Evolutionary conservation across 352 stramenopile genomes (phyloP), one percentile per base, ranked within the genome.

Genomic region (Globisporangium carolinianum): DNA sequence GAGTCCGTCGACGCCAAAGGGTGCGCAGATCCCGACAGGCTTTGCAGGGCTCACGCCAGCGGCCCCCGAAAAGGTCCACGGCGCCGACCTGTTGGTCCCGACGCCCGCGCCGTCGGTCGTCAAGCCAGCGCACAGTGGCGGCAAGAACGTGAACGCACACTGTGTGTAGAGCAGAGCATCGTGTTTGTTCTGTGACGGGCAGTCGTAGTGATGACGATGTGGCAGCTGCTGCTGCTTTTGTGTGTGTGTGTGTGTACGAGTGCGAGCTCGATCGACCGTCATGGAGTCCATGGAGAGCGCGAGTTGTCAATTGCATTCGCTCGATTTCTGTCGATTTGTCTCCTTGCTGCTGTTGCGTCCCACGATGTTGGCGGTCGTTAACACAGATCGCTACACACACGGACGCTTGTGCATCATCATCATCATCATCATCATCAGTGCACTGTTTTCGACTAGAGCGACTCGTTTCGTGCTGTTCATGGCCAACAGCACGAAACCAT

Each of bases 21-120:
- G 46, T 17, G 4, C 43, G 46, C 24, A 37, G 17, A 49, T 65
- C n/a, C 37, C 59, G 47, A 57, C 59, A 1, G 59, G 49, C 42
- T 65, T 65, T 42, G 42, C 52, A 15, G 46, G 49, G 5, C 55
- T 65, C n/a, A 15, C 42, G n/a, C 53, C 47, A 18, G 43, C 48
- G 39, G 60, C 38, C 17, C 59, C 59, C 1, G 59, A 65, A 38
- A 65, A 65, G 41, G 59, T 65, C 10, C 59, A 65, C 47, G 59
- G 59, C 32, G 59, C 37, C 1, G 59, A 65, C 36, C 47, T 65
- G 32, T n/a, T 39, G n/a, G 3, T 53, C 17, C 46, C 42, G 39
- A 60, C 59, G 2, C 53, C 59, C 4, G 15, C 59, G 35, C 52
- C 58, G 52, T 59, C 51, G 59, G 43, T 12, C 36, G 53, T 51